Conservation (phyloP, 768 basidiomycete species). For the Phylloporus arenicola region DNA sequence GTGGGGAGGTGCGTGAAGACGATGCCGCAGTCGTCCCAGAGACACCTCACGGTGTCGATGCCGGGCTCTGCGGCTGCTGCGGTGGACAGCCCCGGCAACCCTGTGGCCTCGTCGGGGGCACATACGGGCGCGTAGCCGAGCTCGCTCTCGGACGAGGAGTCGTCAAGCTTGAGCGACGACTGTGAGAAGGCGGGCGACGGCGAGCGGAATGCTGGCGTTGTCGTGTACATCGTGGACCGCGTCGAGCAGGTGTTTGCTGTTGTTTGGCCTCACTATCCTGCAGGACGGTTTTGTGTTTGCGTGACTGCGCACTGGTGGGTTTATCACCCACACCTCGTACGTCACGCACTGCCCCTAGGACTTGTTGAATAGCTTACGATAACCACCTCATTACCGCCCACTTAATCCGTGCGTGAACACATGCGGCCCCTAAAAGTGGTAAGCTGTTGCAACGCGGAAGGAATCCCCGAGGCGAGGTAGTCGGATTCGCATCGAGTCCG, state of each 20-base stretch:
- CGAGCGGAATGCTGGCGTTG: constrained; percentile 36
- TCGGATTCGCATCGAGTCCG: neutral
- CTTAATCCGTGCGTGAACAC: constrained; percentile 4
- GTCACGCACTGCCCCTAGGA: constrained; percentile 9
- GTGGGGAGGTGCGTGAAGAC: constrained; percentile 70
- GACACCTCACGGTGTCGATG: constrained; percentile 66
- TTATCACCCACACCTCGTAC: constrained; percentile 3
- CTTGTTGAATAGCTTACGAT: constrained; percentile 12
- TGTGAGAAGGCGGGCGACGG: constrained; percentile 38
- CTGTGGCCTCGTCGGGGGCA: constrained; percentile 13
- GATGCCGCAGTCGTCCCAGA: constrained; percentile 76
- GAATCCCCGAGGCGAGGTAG: constrained; percentile 3
- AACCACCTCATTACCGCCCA: constrained; percentile 10
- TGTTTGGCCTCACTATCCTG: no score
- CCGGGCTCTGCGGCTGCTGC: constrained; percentile 15
- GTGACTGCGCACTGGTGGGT: neutral
- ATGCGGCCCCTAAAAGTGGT: neutral
- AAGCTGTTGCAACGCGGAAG: constrained; percentile 1
- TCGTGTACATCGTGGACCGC: constrained; percentile 30
- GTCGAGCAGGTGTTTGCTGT: constrained; percentile 16
- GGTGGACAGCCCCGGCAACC: constrained; percentile 21
- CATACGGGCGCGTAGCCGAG: constrained; percentile 7
- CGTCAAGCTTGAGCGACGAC: constrained; percentile 25
- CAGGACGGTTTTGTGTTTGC: no score
- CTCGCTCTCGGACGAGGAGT: constrained; percentile 26